phyloP scores from a whole-genome alignment of 2,329 filamentous ascomycete genomes.

The Pseudogymnoascus sp. region DNA sequence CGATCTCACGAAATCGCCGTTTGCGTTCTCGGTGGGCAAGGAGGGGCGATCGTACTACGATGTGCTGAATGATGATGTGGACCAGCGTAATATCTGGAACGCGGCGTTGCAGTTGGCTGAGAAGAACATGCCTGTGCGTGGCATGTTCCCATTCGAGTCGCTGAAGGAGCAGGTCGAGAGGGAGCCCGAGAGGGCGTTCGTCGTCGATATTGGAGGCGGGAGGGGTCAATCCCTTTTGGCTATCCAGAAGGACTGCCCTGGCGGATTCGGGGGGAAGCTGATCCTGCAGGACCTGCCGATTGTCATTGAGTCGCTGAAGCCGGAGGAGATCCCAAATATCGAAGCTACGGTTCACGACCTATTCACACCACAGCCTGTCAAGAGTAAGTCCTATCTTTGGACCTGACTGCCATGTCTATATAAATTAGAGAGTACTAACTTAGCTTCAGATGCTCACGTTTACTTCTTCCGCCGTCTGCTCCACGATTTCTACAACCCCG shows the following conservation, averaged over 20 bases:
- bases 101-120: slow-evolving; percentile 18
- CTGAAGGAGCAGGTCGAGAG: slow-evolving; percentile 14
- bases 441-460: slow-evolving; percentile 21
- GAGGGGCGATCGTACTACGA: slow-evolving; percentile 22
- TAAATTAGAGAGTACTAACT: background rate
- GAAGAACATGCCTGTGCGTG: slow-evolving; percentile 14
- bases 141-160: slow-evolving; percentile 18
- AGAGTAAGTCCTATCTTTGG: slow-evolving; percentile 15
- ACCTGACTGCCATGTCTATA: background rate
- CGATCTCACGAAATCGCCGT: slow-evolving; percentile 19
- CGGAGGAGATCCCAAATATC: slow-evolving; percentile 21
- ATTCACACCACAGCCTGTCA: slow-evolving; percentile 24
- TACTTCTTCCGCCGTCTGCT: slow-evolving; percentile 24
- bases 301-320: slow-evolving; percentile 20
- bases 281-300: slow-evolving; percentile 25
- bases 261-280: slow-evolving; percentile 18
- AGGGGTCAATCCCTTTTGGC: slow-evolving; percentile 14
- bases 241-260: slow-evolving; percentile 14
- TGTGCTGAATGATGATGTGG: slow-evolving; percentile 13
- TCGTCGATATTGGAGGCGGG: slow-evolving; percentile 19
- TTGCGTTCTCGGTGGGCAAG: slow-evolving; percentile 15
- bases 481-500: slow-evolving; percentile 23
- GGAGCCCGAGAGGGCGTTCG: slow-evolving; percentile 11
- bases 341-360: slow-evolving; percentile 26
- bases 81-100: slow-evolving; percentile 17